These are phyloP conservation scores for Arabidopsis lyrata DNA, from an alignment of 441 rosid genomes.

Conservation along the genomic window DNA sequence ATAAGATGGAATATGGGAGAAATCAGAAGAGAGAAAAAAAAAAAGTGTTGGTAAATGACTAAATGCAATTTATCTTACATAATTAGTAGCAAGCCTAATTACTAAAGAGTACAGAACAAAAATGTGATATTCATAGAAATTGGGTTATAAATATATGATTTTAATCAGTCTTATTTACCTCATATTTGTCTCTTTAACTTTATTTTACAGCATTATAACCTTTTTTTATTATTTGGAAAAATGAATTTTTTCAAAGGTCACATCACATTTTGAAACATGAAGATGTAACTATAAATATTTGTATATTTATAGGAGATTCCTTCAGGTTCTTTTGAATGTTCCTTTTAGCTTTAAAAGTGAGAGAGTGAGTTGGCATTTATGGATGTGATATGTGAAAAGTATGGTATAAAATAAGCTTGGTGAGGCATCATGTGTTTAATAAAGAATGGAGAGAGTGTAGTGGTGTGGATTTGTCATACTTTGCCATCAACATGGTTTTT, in stretches of 20 bases:
- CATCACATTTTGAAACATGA: slow-evolving; percentile 1
- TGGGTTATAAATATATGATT: slow-evolving; percentile 9
- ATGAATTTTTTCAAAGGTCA: background rate
- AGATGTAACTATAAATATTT: slow-evolving; percentile 9
- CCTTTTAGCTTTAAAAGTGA: slow-evolving; percentile 31
- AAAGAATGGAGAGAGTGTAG: background rate
- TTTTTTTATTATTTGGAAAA: background rate
- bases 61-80: slow-evolving; percentile 26
- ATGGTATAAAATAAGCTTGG: background rate
- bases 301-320: slow-evolving; percentile 9
- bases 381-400: slow-evolving; percentile 4
- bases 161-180: background rate
- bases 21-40: background rate
- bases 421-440: slow-evolving; percentile 3
- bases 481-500: slow-evolving; percentile 12
- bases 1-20: background rate
- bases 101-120: background rate
- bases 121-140: slow-evolving; percentile 9
- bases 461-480: slow-evolving; percentile 19
- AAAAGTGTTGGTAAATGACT: background rate
- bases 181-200: background rate
- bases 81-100: background rate
- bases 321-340: slow-evolving; percentile 21
- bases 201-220: background rate
- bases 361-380: slow-evolving; percentile 27